These are phyloP conservation scores for Aspergillus leporis DNA, from an alignment of 495 filamentous ascomycete genomes.

Conservation along the genomic window DNA sequence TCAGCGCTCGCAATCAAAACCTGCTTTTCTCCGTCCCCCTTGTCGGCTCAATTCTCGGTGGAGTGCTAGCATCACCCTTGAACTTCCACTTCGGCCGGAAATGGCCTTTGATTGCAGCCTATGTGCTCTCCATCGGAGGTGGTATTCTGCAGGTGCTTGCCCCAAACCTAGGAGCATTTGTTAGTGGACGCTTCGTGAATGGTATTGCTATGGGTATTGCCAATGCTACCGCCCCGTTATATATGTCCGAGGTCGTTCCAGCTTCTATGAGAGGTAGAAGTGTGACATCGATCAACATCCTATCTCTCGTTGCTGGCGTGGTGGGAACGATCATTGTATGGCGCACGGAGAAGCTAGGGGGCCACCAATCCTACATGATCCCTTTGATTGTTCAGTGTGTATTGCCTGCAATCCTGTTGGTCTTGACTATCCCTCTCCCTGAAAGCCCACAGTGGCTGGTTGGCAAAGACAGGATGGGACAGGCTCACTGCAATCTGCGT, in stretches of 20 bases:
- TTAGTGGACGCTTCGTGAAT: conserved; percentile 36
- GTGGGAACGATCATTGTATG: conserved; percentile 38
- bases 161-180: conserved; percentile 36
- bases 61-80: conserved; percentile 33
- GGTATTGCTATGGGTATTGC: conserved; percentile 35
- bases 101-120: conserved; percentile 36
- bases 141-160: conserved; percentile 39
- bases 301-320: conserved; percentile 36
- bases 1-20: conserved; percentile 40
- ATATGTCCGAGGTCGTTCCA: conserved; percentile 39
- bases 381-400: conserved; percentile 37
- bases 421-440: conserved; percentile 40
- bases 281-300: conserved; percentile 39
- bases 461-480: conserved; percentile 44
- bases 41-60: conserved; percentile 38
- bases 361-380: conserved; percentile 31
- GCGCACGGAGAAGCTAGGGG: conserved; percentile 26
- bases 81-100: conserved; percentile 39
- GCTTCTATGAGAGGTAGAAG: conserved; percentile 38
- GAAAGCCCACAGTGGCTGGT: conserved; percentile 69
- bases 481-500: conserved; percentile 33
- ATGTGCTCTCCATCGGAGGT: conserved; percentile 36
- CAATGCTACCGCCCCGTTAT: conserved; percentile 38
- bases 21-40: conserved; percentile 39
- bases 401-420: conserved; percentile 29